Evolutionary conservation across 2,329 filamentous ascomycete genomes (phyloP).

Genomic region (Drechslerella dactyloides): DNA sequence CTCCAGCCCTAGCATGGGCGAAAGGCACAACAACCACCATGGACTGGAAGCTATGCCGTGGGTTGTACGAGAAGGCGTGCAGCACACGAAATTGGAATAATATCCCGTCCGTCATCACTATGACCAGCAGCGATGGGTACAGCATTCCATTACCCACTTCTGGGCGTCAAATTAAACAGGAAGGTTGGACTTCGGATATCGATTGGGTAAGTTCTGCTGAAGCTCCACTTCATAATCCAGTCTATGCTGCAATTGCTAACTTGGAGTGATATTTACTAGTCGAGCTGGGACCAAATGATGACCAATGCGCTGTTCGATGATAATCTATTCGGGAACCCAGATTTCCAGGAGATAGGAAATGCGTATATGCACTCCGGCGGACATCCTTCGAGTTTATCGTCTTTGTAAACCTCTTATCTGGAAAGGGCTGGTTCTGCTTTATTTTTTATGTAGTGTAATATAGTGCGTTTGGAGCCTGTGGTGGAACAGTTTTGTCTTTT

Average conservation of each 20-base stretch:
- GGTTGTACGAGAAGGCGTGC: conserved; percentile 45
- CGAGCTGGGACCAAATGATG: conserved; percentile 50
- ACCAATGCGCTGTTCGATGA: conserved; percentile 47
- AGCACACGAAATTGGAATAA: conserved; percentile 32
- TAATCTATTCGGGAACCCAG: conserved; percentile 42
- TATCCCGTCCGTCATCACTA: conserved; percentile 21
- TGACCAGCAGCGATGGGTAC: conserved; percentile 46
- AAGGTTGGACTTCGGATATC: conserved; percentile 31
- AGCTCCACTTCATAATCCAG: background rate
- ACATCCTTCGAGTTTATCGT: conserved; percentile 6
- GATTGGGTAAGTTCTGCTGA: conserved; percentile 34
- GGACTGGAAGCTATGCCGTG: conserved; percentile 45
- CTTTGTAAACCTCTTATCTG: background rate
- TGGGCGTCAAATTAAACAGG: conserved; percentile 20
- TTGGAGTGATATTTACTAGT: conserved; percentile 6
- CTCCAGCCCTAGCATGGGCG: conserved; percentile 37
- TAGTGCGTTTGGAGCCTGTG: conserved; percentile 16
- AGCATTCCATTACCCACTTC: conserved; percentile 39
- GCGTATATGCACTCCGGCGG: conserved; percentile 28
- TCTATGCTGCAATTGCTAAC: background rate
- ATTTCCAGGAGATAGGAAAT: conserved; percentile 48
- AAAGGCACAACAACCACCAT: conserved; percentile 23
- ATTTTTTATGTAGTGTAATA: conserved; percentile 19
- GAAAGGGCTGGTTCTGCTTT: background rate
- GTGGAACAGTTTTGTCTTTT: conserved; percentile 31